phyloP scores from a whole-genome alignment of 1,139 yeast species.

The Groenewaldozyma auringiensis region DNA sequence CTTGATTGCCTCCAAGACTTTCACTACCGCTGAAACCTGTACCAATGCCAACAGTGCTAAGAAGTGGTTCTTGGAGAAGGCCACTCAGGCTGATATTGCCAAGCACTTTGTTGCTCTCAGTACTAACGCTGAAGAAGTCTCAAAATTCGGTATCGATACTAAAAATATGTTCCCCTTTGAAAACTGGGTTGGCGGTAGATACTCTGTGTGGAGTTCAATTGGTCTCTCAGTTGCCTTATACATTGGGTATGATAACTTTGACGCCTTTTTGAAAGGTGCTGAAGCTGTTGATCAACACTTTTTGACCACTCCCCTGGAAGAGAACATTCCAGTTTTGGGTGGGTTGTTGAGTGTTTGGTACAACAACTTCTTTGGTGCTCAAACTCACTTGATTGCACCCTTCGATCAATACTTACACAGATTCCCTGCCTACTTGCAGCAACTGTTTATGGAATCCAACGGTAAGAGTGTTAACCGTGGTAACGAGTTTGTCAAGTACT shows the following conservation, averaged over 20 bases:
- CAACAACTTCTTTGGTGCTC: slow-evolving; percentile 96
- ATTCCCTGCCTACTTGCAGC: slow-evolving; percentile 98
- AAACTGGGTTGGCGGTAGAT: slow-evolving; percentile 99
- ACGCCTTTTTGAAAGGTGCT: slow-evolving; percentile 88
- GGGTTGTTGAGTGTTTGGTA: slow-evolving; percentile 95
- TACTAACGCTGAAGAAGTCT: slow-evolving; percentile 84
- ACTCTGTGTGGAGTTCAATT: slow-evolving; percentile 98
- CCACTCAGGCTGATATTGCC: slow-evolving; percentile 67
- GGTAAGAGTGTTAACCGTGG: slow-evolving; percentile 96
- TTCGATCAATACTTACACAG: slow-evolving; percentile 97
- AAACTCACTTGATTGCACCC: slow-evolving; percentile 96
- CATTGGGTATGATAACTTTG: slow-evolving; percentile 92
- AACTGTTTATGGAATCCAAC: slow-evolving; percentile 97
- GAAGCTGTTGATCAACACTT: slow-evolving; percentile 95
- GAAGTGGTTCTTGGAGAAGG: slow-evolving; percentile 81
- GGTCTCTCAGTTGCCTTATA: slow-evolving; percentile 92
- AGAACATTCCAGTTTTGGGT: slow-evolving; percentile 88
- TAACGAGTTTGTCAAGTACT: slow-evolving; percentile 83
- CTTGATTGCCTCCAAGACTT: slow-evolving; percentile 93
- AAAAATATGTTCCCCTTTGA: slow-evolving; percentile 98
- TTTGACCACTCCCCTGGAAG: slow-evolving; percentile 69
- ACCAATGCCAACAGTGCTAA: slow-evolving; percentile 95
- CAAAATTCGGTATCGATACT: slow-evolving; percentile 93
- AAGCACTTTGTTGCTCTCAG: slow-evolving; percentile 97
- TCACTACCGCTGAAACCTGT: slow-evolving; percentile 96